These are phyloP conservation scores for Cystobasidium sp. DNA, from an alignment of 1,284 basidiomycete species.

Conservation along the genomic window DNA sequence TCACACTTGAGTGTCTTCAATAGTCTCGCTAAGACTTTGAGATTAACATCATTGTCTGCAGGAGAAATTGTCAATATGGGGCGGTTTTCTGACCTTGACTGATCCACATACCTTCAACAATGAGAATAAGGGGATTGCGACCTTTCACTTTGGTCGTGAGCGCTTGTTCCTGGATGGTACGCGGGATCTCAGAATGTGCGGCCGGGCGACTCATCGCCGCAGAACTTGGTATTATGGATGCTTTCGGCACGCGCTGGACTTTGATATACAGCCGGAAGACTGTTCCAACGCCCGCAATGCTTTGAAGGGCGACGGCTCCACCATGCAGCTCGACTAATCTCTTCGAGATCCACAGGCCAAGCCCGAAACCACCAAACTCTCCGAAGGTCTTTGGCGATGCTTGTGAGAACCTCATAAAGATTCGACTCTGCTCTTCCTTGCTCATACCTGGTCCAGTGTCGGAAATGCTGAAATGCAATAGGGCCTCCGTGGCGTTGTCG, in stretches of 20 bases:
- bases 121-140: slow-evolving; percentile 27
- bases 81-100: not conserved
- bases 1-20: slow-evolving; percentile 42
- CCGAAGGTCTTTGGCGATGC: slow-evolving; percentile 49
- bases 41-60: slow-evolving; percentile 42
- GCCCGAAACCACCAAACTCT: slow-evolving; percentile 44
- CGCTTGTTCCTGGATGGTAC: not conserved
- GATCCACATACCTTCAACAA: slow-evolving; percentile 37
- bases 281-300: slow-evolving; percentile 43
- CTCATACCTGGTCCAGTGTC: slow-evolving; percentile 51
- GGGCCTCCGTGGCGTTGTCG: not conserved
- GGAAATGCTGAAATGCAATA: slow-evolving; percentile 35
- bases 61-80: not conserved
- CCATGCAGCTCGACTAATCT: slow-evolving; percentile 49
- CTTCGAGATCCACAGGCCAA: slow-evolving; percentile 47
- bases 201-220: not conserved
- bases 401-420: slow-evolving; percentile 48
- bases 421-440: slow-evolving; percentile 45
- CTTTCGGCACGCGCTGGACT: slow-evolving; percentile 12
- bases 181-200: not conserved
- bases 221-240: not conserved
- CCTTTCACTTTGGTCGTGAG: not conserved
- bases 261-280: slow-evolving; percentile 46
- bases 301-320: slow-evolving; percentile 48
- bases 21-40: slow-evolving; percentile 32